A percentile compares a stretch with the other conserved stretches of the same genome.
phyloP scores from a whole-genome alignment of 768 basidiomycete species.

The Solioccasus polychromus region DNA sequence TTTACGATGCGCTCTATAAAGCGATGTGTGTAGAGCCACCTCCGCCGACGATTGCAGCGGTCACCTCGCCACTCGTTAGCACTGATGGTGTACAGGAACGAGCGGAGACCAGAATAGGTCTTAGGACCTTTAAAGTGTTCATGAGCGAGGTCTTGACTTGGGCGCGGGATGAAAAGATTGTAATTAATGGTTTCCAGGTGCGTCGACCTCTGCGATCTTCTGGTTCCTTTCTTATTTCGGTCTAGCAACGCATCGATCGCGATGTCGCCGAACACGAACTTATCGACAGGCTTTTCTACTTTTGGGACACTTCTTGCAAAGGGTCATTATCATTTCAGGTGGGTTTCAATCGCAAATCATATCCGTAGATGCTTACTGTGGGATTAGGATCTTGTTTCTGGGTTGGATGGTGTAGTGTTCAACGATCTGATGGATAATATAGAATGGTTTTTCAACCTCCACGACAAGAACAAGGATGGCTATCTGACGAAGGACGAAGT shows the following conservation, averaged over 20 bases:
- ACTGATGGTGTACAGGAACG: conserved; percentile 65
- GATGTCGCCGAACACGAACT: conserved; percentile 95
- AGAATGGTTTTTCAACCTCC: conserved; percentile 96
- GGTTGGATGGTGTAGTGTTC: conserved; percentile 89
- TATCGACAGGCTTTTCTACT: conserved; percentile 89
- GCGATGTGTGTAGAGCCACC: conserved; percentile 78
- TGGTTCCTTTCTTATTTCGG: conserved; percentile 2
- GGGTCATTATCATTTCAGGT: conserved; percentile 92
- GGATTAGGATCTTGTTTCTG: conserved; percentile 78
- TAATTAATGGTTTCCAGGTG: conserved; percentile 89
- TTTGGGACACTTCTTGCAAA: conserved; percentile 82
- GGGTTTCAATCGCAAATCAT: conserved; percentile 11
- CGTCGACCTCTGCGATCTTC: conserved; percentile 6
- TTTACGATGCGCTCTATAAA: conserved; percentile 92
- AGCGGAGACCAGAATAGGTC: conserved; percentile 85
- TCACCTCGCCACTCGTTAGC: conserved; percentile 51
- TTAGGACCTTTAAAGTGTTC: conserved; percentile 84
- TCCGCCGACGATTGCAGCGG: conserved; percentile 49
- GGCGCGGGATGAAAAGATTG: conserved; percentile 92
- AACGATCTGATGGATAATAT: conserved; percentile 98
- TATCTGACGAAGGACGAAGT: conserved; percentile 96
- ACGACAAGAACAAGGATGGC: conserved; percentile 96
- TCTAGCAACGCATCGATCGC: conserved; percentile 81
- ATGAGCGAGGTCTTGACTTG: conserved; percentile 91
- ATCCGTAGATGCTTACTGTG: conserved; percentile 5